Evolutionary conservation across 495 filamentous ascomycete species (phyloP).

Genomic region (Sphaerosporella brunnea): DNA sequence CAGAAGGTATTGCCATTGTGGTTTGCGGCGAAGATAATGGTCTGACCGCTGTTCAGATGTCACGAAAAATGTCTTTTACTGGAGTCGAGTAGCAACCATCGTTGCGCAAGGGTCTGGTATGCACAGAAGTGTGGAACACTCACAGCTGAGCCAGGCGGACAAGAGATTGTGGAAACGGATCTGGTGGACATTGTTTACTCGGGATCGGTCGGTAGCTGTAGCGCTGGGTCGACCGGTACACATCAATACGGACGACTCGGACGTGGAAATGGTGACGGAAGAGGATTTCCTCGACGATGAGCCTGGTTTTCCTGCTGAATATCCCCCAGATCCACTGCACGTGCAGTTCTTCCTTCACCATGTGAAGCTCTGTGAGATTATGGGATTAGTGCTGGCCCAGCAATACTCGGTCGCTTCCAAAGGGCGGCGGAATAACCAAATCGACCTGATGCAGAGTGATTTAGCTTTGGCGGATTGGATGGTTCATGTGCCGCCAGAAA

Average conservation of each 20-base stretch:
- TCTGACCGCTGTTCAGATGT: slow-evolving; percentile 43
- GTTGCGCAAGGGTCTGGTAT: slow-evolving; percentile 96
- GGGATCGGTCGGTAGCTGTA: slow-evolving; percentile 71
- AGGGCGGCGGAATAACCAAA: slow-evolving; percentile 69
- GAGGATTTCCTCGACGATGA: slow-evolving; percentile 72
- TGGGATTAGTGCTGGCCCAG: slow-evolving; percentile 90
- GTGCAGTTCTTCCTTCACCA: slow-evolving; percentile 98
- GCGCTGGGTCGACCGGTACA: slow-evolving; percentile 68
- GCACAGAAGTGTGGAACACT: slow-evolving; percentile 90
- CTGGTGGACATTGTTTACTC: slow-evolving; percentile 76
- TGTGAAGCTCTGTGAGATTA: slow-evolving; percentile 95
- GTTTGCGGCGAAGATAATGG: not conserved
- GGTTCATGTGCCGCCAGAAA: slow-evolving; percentile 80
- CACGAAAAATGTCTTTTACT: slow-evolving; percentile 98
- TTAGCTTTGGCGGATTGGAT: slow-evolving; percentile 98
- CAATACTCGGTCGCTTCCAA: slow-evolving; percentile 95
- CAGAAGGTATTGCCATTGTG: slow-evolving; percentile 43
- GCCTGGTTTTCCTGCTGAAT: slow-evolving; percentile 52
- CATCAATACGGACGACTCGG: slow-evolving; percentile 93
- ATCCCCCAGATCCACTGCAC: slow-evolving; percentile 67
- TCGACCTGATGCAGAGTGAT: slow-evolving; percentile 91
- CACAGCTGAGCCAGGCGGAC: slow-evolving; percentile 74
- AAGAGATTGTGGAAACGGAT: slow-evolving; percentile 96
- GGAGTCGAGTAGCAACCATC: slow-evolving; percentile 88
- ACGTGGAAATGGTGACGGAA: slow-evolving; percentile 92